A percentile compares a stretch with the other conserved stretches of the same genome.
Evolutionary conservation across 2,329 filamentous ascomycete species (phyloP).

Genomic region (Lecanoromycetidae sp.): DNA sequence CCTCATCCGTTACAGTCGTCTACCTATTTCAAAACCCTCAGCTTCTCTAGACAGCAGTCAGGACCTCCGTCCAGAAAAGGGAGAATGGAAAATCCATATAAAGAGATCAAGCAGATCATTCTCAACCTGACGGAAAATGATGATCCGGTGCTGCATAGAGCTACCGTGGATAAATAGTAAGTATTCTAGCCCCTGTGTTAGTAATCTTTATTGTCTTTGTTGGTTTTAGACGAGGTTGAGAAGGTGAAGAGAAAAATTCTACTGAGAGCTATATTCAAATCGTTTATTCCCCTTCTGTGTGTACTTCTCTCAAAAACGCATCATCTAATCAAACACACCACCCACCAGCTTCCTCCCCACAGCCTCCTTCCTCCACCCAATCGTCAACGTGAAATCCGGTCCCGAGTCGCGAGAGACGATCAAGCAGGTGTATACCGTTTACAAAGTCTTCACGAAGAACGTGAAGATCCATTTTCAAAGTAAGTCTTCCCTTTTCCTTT

Average conservation of each 20-base stretch:
- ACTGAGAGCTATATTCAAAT: no score
- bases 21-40: neutral
- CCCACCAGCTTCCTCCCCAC: neutral
- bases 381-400: neutral
- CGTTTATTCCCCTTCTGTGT: no score
- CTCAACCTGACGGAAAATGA: conserved; percentile 2
- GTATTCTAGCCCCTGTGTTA: no score
- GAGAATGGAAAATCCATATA: neutral
- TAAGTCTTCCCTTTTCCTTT: neutral
- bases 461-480: neutral
- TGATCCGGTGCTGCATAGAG: neutral
- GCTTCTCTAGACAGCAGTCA: no score
- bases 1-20: neutral
- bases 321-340: neutral
- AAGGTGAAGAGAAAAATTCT: no score
- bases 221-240: no score
- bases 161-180: neutral
- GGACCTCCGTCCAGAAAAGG: neutral
- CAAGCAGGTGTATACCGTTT: conserved; percentile 1
- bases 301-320: neutral
- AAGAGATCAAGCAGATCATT: neutral
- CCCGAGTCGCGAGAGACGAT: neutral
- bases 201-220: no score
- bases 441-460: neutral
- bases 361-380: conserved; percentile 1